Base-by-base conservation (phyloP, 331 rosid genomes). In the Dryas integrifolia region DNA sequence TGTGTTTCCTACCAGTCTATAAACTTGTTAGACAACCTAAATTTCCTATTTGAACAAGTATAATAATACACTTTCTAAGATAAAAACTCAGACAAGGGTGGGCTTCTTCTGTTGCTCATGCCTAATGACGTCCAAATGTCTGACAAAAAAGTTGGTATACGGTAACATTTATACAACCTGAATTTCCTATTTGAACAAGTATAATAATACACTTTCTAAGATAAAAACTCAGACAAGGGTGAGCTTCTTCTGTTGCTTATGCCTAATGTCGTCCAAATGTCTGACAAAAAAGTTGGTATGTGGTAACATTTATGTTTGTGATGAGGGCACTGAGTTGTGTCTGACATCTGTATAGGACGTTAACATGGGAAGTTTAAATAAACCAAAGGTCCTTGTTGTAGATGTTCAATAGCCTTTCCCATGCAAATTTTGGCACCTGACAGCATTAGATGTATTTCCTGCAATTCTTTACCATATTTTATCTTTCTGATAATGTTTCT, bases 221-320 rank as follows among this genome's bases (percentile, higher is more conserved):
- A 15, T 38, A 30, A 57, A 30, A 67, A 72, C 5, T 49, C 58
- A 38, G 14, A 64, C 14, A 7, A 9, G 30, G 47, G 44, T 76
- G 69, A 64, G 49, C 73, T 70, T 70, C 18, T 2, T 74, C 9
- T 15, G 6, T 52, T 44, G 14, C 30, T 63, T 38, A 70, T 40
- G 45, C 14, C 69, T 41, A 11, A 7, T 70, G 16, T 45, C 26
- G 4, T 68, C 40, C 40, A 40, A 70, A 1, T 65, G 24, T 39
- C 44, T 57, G 73, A 26, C 12, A 46, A 69, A 4, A 61, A 64
- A 46, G 16, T 18, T 24, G 56, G 35, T 30, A 30, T 45, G 38
- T 7, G 18, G 13, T 10, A 43, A 35, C 49, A 53, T 41, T 9
- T 56, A 56, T n/a, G 3, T 35, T 12, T 51, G 51, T 16, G 7